Base-by-base conservation (phyloP, 306 rosid genomes). In the Cicer cuneatum region DNA sequence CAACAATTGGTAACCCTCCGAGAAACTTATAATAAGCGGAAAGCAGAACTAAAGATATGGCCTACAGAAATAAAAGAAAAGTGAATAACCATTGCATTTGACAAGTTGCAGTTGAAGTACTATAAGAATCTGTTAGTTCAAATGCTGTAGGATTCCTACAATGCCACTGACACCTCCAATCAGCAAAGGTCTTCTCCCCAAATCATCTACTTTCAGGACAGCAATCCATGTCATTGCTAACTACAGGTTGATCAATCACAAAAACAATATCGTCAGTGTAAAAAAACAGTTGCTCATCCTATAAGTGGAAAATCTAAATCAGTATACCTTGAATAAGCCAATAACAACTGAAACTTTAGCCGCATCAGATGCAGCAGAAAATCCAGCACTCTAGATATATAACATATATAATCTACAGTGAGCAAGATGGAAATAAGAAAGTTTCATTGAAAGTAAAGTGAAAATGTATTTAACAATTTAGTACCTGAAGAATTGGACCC, bases 301-400 rank as follows among this genome's bases (percentile, higher is more conserved):
- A 53, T n/a, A 77, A 56, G 73, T 63, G 64, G 15, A 18, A 77
- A 73, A 51, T 46, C 69, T 46, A 67, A 80, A 61, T 49, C 65
- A 14, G 41, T 58, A 61, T 84, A 91, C 98, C 97, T 94, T 94
- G 87, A 94, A 94, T 59, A 88, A 21, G 64, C 98, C 97, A 29
- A 94, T 94, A 51, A 94, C 82, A 79, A 94, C 98, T 43, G 97
- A 94, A 70, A 94, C 97, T 86, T 90, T 85, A 37, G 98, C 86
- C 24, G 98, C 98, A 78, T 91, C 98, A 43, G 98, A 72, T 38
- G 98, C 98, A 59, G 96, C 97, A 78, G 96, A 83, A 80, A 94
- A 94, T 71, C 98, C 98, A 66, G 98, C 98, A 73, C 88, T 90
- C 98, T 93, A 48, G 78, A 83, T 48, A 61, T 51, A 85, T 49